Evolutionary conservation across 179 eudicot genomes (phyloP), one percentile per base, ranked within the genome.

Genomic region (Dionaea muscipula): DNA sequence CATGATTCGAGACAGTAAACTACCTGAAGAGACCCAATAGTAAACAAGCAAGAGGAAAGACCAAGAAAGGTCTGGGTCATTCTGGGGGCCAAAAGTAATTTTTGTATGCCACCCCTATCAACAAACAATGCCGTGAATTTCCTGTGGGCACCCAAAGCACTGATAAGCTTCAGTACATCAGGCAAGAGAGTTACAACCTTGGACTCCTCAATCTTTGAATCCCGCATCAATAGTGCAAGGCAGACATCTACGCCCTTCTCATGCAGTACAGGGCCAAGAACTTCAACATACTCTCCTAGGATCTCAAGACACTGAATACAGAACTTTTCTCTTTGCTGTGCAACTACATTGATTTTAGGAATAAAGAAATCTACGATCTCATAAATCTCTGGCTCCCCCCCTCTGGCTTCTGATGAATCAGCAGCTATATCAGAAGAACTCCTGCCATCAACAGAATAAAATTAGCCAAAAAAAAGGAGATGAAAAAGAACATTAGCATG

Each of bases 11-110:
- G 21, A 26, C 48, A 44, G 18, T 54, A 17, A 12, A 36, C 56
- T 76, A 93, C 96, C 96, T 88, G 96, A 74, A 85, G 86, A 55
- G 99, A 93, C 62, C 95, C 95, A 60, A 93, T 79, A 44, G 99
- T 75, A 56, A 88, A 88, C 71, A 93, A 74, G 75, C 99, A 84
- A 26, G 99, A 84, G 26, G 99, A 82, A 51, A 93, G 85, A 35
- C 99, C 96, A 63, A 73, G 70, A 61, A 68, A 93, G 26, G 96
- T 82, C 50, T 79, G 83, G 24, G 81, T 15, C 47, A 62, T 78
- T 68, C 95, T 83, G 24, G 96, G 94, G 55, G 73, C 86, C 56
- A 80, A 81, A 71, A 93, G 89, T 64, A 93, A 67, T 55, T 72
- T 84, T 62, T 93, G 95, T 63, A 93, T 81, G 73, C 96, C 99